Percentiles rank a stretch among this genome's conserved stretches.
phyloP scores from a whole-genome alignment of 2,329 filamentous ascomycete species.

The Claviceps sp. region DNA sequence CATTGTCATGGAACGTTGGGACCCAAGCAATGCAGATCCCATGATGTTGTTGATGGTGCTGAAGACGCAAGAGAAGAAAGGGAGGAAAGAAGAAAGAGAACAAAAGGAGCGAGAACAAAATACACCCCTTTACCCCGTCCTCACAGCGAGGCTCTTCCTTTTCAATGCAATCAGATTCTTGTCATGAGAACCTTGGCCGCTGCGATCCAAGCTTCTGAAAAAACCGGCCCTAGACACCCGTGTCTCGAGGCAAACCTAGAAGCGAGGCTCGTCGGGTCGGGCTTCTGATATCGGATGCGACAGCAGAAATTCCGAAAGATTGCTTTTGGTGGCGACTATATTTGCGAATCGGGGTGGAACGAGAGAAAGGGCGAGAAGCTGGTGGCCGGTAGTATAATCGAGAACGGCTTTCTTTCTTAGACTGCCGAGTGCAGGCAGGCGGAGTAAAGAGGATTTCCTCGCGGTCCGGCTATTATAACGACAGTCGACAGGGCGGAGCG shows the following conservation, averaged over 20 bases:
- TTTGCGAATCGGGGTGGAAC: not conserved
- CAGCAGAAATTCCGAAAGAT: not conserved
- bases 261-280: not conserved
- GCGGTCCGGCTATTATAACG: not conserved
- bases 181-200: not conserved
- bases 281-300: not conserved
- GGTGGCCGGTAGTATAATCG: not conserved
- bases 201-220: not conserved
- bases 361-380: not conserved
- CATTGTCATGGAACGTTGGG: constrained; percentile 32
- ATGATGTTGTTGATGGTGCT: constrained; percentile 7
- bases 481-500: not conserved
- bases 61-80: not conserved
- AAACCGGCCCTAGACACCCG: not conserved
- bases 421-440: not conserved
- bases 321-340: not conserved
- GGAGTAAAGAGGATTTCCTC: not conserved
- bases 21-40: constrained; percentile 25
- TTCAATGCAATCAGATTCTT: not conserved
- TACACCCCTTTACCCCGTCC: not conserved
- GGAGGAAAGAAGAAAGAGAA: not conserved
- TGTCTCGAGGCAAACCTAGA: not conserved
- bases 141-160: not conserved
- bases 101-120: not conserved
- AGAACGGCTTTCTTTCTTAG: no score